Evolutionary conservation across 1,284 basidiomycete genomes (phyloP).

Genomic region (Somion occarium): DNA sequence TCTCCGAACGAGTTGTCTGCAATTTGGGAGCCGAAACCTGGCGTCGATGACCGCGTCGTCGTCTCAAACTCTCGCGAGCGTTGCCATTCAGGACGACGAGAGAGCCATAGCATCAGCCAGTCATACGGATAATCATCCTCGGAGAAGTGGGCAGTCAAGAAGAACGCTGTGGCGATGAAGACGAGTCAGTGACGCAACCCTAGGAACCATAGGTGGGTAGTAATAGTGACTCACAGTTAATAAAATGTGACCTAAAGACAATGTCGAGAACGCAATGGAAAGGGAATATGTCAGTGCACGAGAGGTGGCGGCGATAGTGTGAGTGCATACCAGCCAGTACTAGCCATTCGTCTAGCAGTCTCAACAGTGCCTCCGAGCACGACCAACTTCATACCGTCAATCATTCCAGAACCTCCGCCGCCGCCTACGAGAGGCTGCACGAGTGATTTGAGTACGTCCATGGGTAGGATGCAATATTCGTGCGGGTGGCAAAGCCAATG

Average conservation of each 20-base stretch:
- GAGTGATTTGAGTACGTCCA: conserved; percentile 79
- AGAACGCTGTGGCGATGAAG: conserved; percentile 53
- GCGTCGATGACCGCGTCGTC: conserved; percentile 61
- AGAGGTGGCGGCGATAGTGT: conserved; percentile 10
- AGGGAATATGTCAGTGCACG: too few relatives aligned
- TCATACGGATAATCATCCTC: conserved; percentile 83
- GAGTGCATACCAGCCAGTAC: conserved; percentile 62
- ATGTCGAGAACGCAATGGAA: conserved; percentile 9
- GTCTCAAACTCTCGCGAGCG: conserved; percentile 81
- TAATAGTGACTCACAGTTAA: conserved; percentile 61
- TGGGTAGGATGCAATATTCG: conserved; percentile 27
- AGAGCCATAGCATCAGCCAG: conserved; percentile 80
- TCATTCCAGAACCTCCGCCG: conserved; percentile 67
- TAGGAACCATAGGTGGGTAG: background rate
- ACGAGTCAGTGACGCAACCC: conserved; percentile 10
- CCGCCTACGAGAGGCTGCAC: conserved; percentile 75
- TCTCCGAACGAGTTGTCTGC: conserved; percentile 59
- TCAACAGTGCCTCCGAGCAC: conserved; percentile 81
- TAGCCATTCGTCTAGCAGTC: conserved; percentile 73
- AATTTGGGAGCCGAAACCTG: conserved; percentile 41
- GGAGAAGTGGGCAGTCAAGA: conserved; percentile 80
- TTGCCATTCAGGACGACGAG: conserved; percentile 76
- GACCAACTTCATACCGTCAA: conserved; percentile 83
- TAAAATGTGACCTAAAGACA: conserved; percentile 62
- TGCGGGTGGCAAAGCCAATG: conserved; percentile 24